These are phyloP conservation scores for Farysia itapuensis DNA, from an alignment of 1,284 basidiomycete genomes.

Conservation along the genomic window DNA sequence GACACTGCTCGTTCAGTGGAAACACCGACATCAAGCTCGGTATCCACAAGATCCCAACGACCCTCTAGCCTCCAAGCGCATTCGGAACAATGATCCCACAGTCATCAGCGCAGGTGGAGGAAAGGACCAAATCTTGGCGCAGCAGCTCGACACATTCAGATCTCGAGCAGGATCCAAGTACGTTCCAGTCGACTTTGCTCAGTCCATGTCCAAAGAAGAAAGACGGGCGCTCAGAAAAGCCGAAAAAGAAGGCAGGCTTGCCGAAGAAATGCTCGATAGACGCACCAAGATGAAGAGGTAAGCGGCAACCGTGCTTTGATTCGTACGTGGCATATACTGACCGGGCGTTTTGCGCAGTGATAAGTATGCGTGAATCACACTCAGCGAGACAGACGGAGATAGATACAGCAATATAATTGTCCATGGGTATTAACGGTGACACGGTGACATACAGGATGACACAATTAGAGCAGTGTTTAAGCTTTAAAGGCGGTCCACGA, in stretches of 20 bases:
- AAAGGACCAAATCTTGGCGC: too few relatives aligned
- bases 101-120: too few relatives aligned
- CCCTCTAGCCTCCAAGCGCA: neutral
- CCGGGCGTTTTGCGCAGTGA: too few relatives aligned
- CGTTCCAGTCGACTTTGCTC: constrained; percentile 9
- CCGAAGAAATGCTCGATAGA: constrained; percentile 53
- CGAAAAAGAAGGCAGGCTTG: constrained; percentile 49
- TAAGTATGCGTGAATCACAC: too few relatives aligned
- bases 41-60: constrained; percentile 6
- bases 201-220: constrained; percentile 17
- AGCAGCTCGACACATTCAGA: constrained; percentile 3
- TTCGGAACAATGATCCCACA: too few relatives aligned
- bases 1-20: constrained; percentile 49
- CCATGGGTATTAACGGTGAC: too few relatives aligned
- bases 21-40: constrained; percentile 42
- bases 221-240: constrained; percentile 40
- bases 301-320: too few relatives aligned
- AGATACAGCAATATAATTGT: too few relatives aligned
- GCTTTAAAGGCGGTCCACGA: constrained; percentile 16
- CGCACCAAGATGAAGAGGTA: constrained; percentile 50
- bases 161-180: constrained; percentile 26
- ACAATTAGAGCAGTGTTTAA: too few relatives aligned
- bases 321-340: too few relatives aligned
- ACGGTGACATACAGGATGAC: too few relatives aligned
- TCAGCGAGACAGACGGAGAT: too few relatives aligned